phyloP scores from a whole-genome alignment of 148 eudicot species.

The Pharnaceum exiguum region DNA sequence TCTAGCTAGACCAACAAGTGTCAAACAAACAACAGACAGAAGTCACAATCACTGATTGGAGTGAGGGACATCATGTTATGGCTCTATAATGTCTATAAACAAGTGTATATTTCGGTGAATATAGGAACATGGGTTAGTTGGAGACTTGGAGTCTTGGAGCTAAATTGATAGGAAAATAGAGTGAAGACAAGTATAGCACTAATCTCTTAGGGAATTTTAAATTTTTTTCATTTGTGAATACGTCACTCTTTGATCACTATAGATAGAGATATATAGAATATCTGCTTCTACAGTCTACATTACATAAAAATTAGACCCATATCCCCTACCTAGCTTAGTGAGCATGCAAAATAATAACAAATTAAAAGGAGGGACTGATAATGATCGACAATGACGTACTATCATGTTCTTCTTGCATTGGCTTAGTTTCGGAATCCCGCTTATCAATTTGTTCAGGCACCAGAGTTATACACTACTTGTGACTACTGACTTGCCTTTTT shows the following conservation, averaged over 20 bases:
- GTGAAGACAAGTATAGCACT: constrained; percentile 20
- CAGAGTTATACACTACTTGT: neutral
- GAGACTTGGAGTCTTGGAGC: too few species aligned
- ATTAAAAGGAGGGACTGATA: too few species aligned
- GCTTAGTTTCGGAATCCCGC: neutral
- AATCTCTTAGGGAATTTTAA: too few species aligned
- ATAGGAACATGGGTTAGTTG: constrained; percentile 34
- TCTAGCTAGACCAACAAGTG: constrained; percentile 17
- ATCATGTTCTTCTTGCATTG: constrained; percentile 16
- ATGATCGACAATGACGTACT: constrained; percentile 3
- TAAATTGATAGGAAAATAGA: neutral
- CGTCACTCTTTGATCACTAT: neutral
- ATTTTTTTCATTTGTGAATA: too few species aligned
- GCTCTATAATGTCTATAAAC: constrained; percentile 10
- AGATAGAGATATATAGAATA: neutral
- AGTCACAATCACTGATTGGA: constrained; percentile 22
- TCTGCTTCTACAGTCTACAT: neutral
- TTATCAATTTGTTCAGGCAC: neutral
- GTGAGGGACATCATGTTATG: constrained; percentile 18
- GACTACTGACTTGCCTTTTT: too few species aligned
- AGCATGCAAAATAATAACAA: neutral
- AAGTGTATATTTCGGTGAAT: neutral
- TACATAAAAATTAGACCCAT: neutral
- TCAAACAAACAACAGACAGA: constrained; percentile 18
- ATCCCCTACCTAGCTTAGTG: neutral